Percentiles rank a stretch among this genome's conserved stretches.
Conservation (phyloP, 2,329 filamentous ascomycete species). For the Colletotrichum chlorophyti region DNA sequence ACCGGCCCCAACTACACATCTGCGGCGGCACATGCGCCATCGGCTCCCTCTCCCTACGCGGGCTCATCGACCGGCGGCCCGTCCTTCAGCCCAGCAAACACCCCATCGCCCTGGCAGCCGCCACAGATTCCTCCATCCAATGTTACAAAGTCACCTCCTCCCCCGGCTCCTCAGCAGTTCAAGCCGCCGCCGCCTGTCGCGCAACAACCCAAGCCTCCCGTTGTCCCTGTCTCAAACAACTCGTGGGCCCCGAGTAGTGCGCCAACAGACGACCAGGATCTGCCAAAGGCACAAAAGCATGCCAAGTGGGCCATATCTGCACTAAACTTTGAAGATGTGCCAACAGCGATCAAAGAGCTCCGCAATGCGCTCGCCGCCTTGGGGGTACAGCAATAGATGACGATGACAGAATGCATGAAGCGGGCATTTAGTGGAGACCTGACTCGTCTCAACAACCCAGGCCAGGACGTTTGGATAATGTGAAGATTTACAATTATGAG, state of each 20-base stretch:
- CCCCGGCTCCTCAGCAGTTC: slow-evolving; percentile 31
- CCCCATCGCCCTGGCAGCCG: slow-evolving; percentile 14
- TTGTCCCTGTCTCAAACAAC: slow-evolving; percentile 24
- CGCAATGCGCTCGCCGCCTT: slow-evolving; percentile 74
- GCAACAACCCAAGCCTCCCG: slow-evolving; percentile 9
- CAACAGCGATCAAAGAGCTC: slow-evolving; percentile 87
- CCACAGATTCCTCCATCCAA: slow-evolving; percentile 2
- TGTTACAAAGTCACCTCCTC: slow-evolving; percentile 12
- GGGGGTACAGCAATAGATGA: slow-evolving; percentile 55
- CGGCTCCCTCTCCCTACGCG: slow-evolving; percentile 18
- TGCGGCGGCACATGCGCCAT: slow-evolving; percentile 1
- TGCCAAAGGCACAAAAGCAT: slow-evolving; percentile 88
- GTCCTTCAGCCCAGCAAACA: slow-evolving; percentile 17
- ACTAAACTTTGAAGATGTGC: slow-evolving; percentile 93
- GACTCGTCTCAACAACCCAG: background rate
- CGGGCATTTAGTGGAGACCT: too few relatives aligned
- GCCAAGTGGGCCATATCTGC: slow-evolving; percentile 97
- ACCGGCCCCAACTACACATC: slow-evolving; percentile 37
- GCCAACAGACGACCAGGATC: slow-evolving; percentile 55
- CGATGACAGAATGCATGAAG: background rate
- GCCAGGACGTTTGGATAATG: background rate
- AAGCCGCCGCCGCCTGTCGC: slow-evolving; percentile 28
- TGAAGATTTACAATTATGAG: background rate
- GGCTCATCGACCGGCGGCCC: slow-evolving; percentile 21
- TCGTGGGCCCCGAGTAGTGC: slow-evolving; percentile 23